Percentiles rank a stretch among this genome's conserved stretches.
These are phyloP conservation scores for Ophiostoma novo-ulmi DNA, from an alignment of 2,329 filamentous ascomycete genomes.

Conservation along the genomic window DNA sequence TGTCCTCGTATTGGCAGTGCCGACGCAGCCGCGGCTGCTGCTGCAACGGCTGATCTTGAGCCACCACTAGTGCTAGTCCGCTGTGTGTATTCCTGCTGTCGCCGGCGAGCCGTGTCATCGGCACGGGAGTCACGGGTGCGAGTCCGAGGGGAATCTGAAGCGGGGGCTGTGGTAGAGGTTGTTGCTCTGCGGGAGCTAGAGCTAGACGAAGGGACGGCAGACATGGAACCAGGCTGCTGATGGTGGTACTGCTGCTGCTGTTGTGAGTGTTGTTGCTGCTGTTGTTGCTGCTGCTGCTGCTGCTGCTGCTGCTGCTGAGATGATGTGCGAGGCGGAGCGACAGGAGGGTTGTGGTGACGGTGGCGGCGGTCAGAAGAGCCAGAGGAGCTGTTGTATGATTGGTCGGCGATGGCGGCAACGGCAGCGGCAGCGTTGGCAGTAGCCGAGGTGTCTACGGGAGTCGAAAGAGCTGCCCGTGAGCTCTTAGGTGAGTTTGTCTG, in stretches of 20 bases:
- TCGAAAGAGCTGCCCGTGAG: conserved; percentile 44
- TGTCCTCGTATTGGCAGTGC: conserved; percentile 45
- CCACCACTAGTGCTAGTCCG: conserved; percentile 20
- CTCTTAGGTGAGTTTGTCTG: conserved; percentile 43
- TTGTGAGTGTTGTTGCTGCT: conserved; percentile 21
- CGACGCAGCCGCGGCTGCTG: conserved; percentile 36
- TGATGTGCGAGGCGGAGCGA: conserved; percentile 76
- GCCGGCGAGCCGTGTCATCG: conserved; percentile 40
- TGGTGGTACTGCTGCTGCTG: conserved; percentile 16
- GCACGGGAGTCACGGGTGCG: conserved; percentile 18
- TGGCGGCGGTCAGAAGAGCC: conserved; percentile 48
- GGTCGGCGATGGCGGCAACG: conserved; percentile 33
- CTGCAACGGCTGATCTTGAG: conserved; percentile 28
- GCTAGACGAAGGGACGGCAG: conserved; percentile 12
- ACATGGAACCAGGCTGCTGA: conserved; percentile 24
- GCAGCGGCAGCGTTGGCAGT: conserved; percentile 33
- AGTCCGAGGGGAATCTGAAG: conserved; percentile 35
- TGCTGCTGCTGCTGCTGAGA: conserved; percentile 41
- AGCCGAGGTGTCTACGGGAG: conserved; percentile 33
- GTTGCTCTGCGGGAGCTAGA: conserved; percentile 40
- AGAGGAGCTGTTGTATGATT: conserved; percentile 33
- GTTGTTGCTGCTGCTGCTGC: conserved; percentile 18
- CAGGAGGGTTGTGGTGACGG: conserved; percentile 56
- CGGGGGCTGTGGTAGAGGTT: background rate
- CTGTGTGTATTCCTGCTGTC: conserved; percentile 40